Conservation (phyloP, 139 green algal genomes). For the Asterochloris sp. region DNA sequence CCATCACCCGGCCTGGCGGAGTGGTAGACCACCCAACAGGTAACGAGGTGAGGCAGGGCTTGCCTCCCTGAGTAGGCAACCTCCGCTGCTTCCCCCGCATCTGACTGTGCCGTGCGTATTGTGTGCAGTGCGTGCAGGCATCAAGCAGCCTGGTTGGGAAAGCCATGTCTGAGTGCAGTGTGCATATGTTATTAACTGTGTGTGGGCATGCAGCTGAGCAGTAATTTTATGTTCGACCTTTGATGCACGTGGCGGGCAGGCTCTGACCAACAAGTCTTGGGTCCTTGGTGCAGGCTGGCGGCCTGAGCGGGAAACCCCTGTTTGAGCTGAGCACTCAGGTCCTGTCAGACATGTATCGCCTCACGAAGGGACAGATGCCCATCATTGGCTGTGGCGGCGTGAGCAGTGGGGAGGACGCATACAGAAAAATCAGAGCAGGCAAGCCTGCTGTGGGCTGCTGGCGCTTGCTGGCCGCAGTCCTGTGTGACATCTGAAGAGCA, state of each 20-base stretch:
- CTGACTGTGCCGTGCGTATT: too few relatives aligned
- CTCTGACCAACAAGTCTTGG: neutral
- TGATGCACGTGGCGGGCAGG: too few relatives aligned
- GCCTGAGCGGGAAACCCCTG: constrained; percentile 85
- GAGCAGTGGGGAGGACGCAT: constrained; percentile 80
- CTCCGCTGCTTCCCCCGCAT: too few relatives aligned
- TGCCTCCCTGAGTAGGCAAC: neutral
- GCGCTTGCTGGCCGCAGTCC: neutral
- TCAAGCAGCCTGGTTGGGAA: too few relatives aligned
- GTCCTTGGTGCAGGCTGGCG: constrained; percentile 62
- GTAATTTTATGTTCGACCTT: too few relatives aligned
- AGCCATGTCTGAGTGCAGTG: too few relatives aligned
- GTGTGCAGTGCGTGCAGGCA: too few relatives aligned
- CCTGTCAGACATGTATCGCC: constrained; percentile 82
- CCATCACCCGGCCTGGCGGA: constrained; percentile 70
- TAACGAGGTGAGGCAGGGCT: constrained; percentile 26
- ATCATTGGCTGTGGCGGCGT: constrained; percentile 93
- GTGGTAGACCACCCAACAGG: constrained; percentile 48
- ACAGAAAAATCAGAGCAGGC: constrained; percentile 91
- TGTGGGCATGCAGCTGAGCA: too few relatives aligned
- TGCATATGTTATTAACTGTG: too few relatives aligned
- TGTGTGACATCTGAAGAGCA: neutral
- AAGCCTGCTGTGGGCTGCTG: neutral
- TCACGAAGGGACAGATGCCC: constrained; percentile 85
- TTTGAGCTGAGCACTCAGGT: constrained; percentile 73